A percentile compares a stretch with the other conserved stretches of the same genome.
phyloP scores from a whole-genome alignment of 768 basidiomycete genomes.

The Xerocomus spinulosus region DNA sequence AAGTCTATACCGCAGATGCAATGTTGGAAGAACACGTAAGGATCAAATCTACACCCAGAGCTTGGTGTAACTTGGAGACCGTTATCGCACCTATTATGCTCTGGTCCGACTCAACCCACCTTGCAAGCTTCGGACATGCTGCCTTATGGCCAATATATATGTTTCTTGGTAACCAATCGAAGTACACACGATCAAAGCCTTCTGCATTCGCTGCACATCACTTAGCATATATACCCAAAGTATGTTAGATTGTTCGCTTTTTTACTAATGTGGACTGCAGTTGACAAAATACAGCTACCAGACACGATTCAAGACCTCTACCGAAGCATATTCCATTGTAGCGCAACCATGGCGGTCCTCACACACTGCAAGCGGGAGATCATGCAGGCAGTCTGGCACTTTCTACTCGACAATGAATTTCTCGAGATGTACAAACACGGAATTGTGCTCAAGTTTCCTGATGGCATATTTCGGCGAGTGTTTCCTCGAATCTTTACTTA shows the following conservation, averaged over 20 bases:
- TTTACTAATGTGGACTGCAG: too few species aligned
- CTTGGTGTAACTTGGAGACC: constrained; percentile 14
- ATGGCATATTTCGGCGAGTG: constrained; percentile 13
- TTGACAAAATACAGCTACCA: too few species aligned
- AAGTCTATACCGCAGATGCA: constrained; percentile 18
- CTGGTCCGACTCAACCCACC: constrained; percentile 26
- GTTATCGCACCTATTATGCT: constrained; percentile 21
- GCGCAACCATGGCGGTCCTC: background rate
- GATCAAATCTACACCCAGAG: constrained; percentile 1
- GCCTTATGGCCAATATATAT: constrained; percentile 16
- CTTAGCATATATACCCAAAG: constrained; percentile 19
- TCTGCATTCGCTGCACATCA: constrained; percentile 14
- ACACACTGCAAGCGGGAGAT: constrained; percentile 14
- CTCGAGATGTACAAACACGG: constrained; percentile 20
- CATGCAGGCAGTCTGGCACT: constrained; percentile 16
- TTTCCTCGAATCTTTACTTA: constrained; percentile 15
- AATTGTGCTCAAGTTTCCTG: constrained; percentile 15
- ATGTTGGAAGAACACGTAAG: constrained; percentile 16
- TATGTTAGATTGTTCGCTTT: too few species aligned
- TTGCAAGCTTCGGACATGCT: constrained; percentile 16
- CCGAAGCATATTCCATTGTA: background rate
- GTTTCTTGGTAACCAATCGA: constrained; percentile 6
- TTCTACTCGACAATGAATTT: constrained; percentile 24
- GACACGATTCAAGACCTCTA: background rate
- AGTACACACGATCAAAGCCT: constrained; percentile 9